Percentiles rank a stretch among this genome's conserved stretches.
Evolutionary conservation across 75 land plant species (phyloP).

Genomic region (Larix kaempferi): DNA sequence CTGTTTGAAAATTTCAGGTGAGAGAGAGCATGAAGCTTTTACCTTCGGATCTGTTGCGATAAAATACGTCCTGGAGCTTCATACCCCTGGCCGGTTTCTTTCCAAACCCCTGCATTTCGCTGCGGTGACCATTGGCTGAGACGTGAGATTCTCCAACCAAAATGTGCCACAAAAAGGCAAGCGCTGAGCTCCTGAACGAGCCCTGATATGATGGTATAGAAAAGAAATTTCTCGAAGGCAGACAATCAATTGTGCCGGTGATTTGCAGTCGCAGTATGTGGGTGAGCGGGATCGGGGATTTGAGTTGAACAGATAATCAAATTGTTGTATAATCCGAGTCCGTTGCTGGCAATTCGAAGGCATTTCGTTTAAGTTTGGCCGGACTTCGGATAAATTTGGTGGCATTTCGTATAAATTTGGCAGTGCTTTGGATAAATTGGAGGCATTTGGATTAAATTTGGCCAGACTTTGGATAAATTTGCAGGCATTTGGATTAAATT

Average conservation of each 20-base stretch:
- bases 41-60: background rate
- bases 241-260: no score
- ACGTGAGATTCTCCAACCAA: background rate
- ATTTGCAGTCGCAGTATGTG: background rate
- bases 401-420: background rate
- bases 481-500: background rate
- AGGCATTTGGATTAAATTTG: background rate
- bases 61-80: no score
- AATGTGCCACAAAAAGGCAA: no score
- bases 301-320: background rate
- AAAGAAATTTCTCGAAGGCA: background rate
- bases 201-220: background rate
- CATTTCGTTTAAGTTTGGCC: background rate
- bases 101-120: background rate
- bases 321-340: background rate
- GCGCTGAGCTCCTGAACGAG: background rate
- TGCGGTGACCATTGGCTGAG: background rate
- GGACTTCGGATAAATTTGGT: background rate
- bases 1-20: background rate
- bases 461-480: background rate
- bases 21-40: background rate
- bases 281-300: background rate
- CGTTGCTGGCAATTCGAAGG: background rate
- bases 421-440: background rate
- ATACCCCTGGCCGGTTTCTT: background rate